phyloP scores from a whole-genome alignment of 106 monocot genomes.

The Dioscorea zingiberensis region DNA sequence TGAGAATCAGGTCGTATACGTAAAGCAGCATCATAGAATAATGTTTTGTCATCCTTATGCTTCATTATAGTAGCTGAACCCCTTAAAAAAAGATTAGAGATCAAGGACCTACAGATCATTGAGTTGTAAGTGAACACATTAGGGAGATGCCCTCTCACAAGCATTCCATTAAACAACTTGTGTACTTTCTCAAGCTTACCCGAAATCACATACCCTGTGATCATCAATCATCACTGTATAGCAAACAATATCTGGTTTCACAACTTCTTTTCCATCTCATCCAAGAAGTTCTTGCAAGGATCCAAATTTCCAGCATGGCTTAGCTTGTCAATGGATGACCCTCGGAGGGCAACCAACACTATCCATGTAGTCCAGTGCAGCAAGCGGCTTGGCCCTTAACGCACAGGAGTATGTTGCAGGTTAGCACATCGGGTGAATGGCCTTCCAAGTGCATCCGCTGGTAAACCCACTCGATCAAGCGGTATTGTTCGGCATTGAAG shows the following conservation, averaged over 20 bases:
- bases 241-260: conserved; percentile 85
- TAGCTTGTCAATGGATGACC: conserved; percentile 86
- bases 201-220: conserved; percentile 60
- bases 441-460: conserved; percentile 59
- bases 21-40: too few relatives aligned
- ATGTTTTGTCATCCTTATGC: too few relatives aligned
- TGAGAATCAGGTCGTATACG: too few relatives aligned
- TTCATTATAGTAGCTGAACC: too few relatives aligned
- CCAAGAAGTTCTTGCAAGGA: conserved; percentile 83
- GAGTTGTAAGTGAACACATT: conserved; percentile 94
- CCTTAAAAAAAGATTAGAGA: too few relatives aligned
- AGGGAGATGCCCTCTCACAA: conserved; percentile 56
- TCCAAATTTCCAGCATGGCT: conserved; percentile 75
- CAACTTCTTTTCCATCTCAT: conserved; percentile 71
- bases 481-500: conserved; percentile 74
- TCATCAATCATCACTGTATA: conserved; percentile 94
- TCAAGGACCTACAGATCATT: conserved; percentile 75
- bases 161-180: conserved; percentile 61
- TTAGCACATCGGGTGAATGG: conserved; percentile 61
- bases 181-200: conserved; percentile 61
- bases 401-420: conserved; percentile 84
- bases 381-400: conserved; percentile 80
- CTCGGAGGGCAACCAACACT: conserved; percentile 55
- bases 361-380: conserved; percentile 80
- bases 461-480: conserved; percentile 87